Evolutionary conservation across 305 asterid species (phyloP).

Genomic region (Fraxinus sp.): DNA sequence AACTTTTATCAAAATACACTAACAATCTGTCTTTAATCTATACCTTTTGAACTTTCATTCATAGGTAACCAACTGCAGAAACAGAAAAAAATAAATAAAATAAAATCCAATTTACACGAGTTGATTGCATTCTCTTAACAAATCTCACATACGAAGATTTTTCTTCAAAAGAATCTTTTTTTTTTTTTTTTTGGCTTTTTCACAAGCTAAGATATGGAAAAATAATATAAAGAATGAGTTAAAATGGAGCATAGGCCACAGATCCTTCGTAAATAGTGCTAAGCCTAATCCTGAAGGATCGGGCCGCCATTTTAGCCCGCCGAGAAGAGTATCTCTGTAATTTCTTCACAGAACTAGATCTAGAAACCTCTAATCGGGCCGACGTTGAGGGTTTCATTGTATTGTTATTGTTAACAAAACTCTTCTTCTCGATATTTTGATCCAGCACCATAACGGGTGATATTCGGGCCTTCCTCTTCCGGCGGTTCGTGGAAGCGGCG

Average conservation of each 20-base stretch:
- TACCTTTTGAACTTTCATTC: neutral
- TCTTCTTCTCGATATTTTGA: neutral
- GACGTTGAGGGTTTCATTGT: constrained; percentile 13
- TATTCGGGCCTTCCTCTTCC: constrained; percentile 43
- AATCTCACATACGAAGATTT: neutral
- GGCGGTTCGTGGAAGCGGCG: constrained; percentile 17
- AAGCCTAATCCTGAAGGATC: constrained; percentile 49
- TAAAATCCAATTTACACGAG: neutral
- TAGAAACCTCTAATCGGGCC: constrained; percentile 33
- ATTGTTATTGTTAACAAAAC: neutral
- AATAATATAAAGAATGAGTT: neutral
- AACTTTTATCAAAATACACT: no score
- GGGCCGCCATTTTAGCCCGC: constrained; percentile 63
- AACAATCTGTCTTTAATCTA: no score
- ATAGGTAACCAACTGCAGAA: neutral
- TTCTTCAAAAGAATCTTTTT: neutral
- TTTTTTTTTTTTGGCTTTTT: neutral
- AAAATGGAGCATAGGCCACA: constrained; percentile 21
- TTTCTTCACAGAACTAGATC: constrained; percentile 52
- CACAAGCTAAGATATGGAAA: neutral
- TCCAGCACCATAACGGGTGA: constrained; percentile 46
- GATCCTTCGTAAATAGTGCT: constrained; percentile 68
- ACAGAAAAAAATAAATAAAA: neutral
- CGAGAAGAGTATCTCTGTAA: constrained; percentile 48
- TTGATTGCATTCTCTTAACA: neutral